Conservation (phyloP, 352 stramenopile genomes). For the Phytophthora pluvialis region DNA sequence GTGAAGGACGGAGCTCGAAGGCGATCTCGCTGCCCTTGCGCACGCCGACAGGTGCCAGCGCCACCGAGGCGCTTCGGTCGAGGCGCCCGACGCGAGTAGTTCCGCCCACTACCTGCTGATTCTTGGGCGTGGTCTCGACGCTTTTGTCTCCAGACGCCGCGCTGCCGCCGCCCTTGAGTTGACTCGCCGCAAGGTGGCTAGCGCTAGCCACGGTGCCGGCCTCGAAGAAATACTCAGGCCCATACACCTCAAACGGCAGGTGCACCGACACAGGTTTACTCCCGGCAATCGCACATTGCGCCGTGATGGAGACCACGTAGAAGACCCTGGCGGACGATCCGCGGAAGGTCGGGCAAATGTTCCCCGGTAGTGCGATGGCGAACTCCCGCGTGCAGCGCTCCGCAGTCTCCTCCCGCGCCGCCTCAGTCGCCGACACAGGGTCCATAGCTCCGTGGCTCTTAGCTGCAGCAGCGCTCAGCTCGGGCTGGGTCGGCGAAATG, state of each 20-base stretch:
- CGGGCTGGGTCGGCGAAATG: conserved; percentile 47
- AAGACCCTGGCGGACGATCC: conserved; percentile 64
- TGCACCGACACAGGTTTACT: conserved; percentile 55
- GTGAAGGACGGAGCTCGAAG: conserved; percentile 65
- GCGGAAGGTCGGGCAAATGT: conserved; percentile 63
- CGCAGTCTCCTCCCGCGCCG: conserved; percentile 39
- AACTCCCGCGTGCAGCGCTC: conserved; percentile 59
- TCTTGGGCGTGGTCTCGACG: conserved; percentile 8
- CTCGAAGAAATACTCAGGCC: conserved; percentile 54
- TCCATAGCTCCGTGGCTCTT: conserved; percentile 15
- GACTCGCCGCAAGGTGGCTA: conserved; percentile 30
- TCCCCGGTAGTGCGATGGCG: conserved; percentile 53
- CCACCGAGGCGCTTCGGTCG: conserved; percentile 42
- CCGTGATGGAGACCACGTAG: conserved; percentile 68
- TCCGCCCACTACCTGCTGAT: conserved; percentile 25
- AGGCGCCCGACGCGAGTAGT: conserved; percentile 34
- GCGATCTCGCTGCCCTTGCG: conserved; percentile 67
- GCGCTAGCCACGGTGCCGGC: conserved; percentile 41
- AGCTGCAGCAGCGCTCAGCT: conserved; percentile 21
- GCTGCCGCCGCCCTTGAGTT: conserved; percentile 9
- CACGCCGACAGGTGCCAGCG: conserved; percentile 50
- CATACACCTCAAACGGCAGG: conserved; percentile 70
- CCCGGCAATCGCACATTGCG: conserved; percentile 23
- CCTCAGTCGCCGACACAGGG: conserved; percentile 13
- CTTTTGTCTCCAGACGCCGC: conserved; percentile 3